Evolutionary conservation across 2,329 filamentous ascomycete genomes (phyloP), one percentile per base, ranked within the genome.

Genomic region (Fusarium praegraminearum): DNA sequence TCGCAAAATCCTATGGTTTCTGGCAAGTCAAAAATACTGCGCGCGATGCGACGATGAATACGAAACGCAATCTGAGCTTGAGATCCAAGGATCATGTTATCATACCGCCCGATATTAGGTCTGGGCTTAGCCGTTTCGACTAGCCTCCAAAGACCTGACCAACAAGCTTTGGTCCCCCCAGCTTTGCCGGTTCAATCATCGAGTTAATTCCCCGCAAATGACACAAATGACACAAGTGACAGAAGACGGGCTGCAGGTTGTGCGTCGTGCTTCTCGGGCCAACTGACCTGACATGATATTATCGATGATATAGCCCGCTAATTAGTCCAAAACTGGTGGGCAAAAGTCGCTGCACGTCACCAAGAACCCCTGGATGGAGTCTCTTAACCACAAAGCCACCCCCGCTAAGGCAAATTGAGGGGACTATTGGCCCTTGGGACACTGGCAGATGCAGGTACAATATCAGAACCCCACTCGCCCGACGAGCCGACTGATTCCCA

Each of bases 361-460:
- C 67, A 71, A 60, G 55, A 49, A 57, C 58, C 58, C 50, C 56
- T 62, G 47, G 47, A 62, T 54, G 44, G 22, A 18, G 5, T 41
- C 24, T 26, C 30, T 38, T 50, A 75, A 58, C 65, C 57, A 65
- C 68, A 52, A 53, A 74, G 65, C 56, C 63, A 65, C 65, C 47
- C 46, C 47, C 60, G 56, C 73, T 72, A 75, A 50, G 65, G 63
- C 54, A 64, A 70, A 71, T 73, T 75, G 54, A 64, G 60, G 63
- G 63, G 45, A 51, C 52, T 43, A 45, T 32, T 20, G 20, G 20
- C 20, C 20, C 20, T 22, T 22, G 16, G 35, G 49, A 52, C 49
- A 16, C 22, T 71, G 61, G 58, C 67, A 75, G 73, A 78, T 66
- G 75, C 76, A 77, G 75, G 76, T 76, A 77, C 76, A 77, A 77